These are phyloP conservation scores for Xanthoconium purpureum DNA, from an alignment of 768 basidiomycete species.

Conservation along the genomic window DNA sequence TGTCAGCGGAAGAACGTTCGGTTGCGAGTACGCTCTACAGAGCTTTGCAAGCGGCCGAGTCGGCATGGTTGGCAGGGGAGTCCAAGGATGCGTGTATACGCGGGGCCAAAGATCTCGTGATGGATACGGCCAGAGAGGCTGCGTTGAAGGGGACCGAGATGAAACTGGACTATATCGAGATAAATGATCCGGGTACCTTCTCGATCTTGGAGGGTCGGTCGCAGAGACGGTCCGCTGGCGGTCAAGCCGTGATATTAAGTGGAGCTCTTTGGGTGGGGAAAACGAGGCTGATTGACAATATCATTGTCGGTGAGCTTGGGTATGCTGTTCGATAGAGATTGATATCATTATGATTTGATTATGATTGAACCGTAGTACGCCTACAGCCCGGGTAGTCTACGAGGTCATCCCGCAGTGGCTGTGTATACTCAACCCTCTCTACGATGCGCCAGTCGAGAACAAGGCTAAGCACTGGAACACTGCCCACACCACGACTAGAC, in stretches of 20 bases:
- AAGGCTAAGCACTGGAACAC: slow-evolving; percentile 19
- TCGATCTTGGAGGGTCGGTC: slow-evolving; percentile 46
- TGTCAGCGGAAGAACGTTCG: slow-evolving; percentile 58
- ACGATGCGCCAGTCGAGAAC: slow-evolving; percentile 16
- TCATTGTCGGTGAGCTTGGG: slow-evolving; percentile 59
- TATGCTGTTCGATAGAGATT: not conserved
- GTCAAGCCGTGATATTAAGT: slow-evolving; percentile 62
- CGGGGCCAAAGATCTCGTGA: slow-evolving; percentile 42
- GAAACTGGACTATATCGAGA: slow-evolving; percentile 79
- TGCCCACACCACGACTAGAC: slow-evolving; percentile 31
- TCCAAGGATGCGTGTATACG: slow-evolving; percentile 49
- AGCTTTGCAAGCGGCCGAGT: slow-evolving; percentile 60
- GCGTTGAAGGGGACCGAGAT: slow-evolving; percentile 47
- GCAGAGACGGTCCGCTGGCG: slow-evolving; percentile 26
- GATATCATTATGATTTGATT: no score
- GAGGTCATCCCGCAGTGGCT: slow-evolving; percentile 11
- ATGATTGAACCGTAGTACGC: no score
- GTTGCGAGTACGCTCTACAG: slow-evolving; percentile 63
- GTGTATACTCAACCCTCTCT: not conserved
- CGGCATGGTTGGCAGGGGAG: slow-evolving; percentile 51
- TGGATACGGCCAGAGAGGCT: slow-evolving; percentile 30
- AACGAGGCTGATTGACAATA: slow-evolving; percentile 92
- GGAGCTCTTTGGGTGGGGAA: slow-evolving; percentile 84
- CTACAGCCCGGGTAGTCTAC: no score
- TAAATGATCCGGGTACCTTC: slow-evolving; percentile 81